Evolutionary conservation across 345 rosid genomes (phyloP), one percentile per base, ranked within the genome.

Genomic region (Rhizophora mangle): DNA sequence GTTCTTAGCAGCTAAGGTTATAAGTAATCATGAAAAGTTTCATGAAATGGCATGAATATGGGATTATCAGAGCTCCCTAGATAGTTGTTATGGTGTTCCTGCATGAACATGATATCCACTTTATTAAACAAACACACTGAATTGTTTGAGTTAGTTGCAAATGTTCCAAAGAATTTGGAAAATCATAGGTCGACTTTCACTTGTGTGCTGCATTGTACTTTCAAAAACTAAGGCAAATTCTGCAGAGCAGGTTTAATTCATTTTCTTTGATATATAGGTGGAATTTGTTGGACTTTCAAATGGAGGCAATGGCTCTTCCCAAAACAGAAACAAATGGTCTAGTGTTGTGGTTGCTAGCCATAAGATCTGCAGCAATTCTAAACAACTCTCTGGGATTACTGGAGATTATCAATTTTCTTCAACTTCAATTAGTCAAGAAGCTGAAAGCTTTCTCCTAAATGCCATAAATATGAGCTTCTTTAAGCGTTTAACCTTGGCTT

Each of bases 391-490:
- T 47, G 82, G 84, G 72, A 70, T 82, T 73, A 62, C 72, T 2
- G 83, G 82, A 65, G 94, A 89, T 69, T 82, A 84, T 70, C 82
- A 78, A 60, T 79, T 86, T 34, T 77, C 88, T 66, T 69, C 84
- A 53, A 76, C 75, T 84, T 77, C 98, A 59, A 64, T 85, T 34
- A 75, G 68, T 70, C 87, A 76, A 68, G 98, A 89, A 60, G 77
- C 87, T 8, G 96, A 94, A 76, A 81, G 76, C 80, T 89, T 94
- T 72, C 90, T 94, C 64, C 68, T 83, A 54, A 85, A 82, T 60
- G 87, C 95, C 56, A 84, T 88, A 52, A 86, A 86, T 79, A 86
- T 91, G 97, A 88, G 79, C 79, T 87, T 95, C 81, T 82, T 95
- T 7, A 91, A 95, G 73, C 89, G 97, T 58, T 73, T 95, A 64